Base-by-base conservation (phyloP, 208 protist species). In the Leishmania tarentolae region DNA sequence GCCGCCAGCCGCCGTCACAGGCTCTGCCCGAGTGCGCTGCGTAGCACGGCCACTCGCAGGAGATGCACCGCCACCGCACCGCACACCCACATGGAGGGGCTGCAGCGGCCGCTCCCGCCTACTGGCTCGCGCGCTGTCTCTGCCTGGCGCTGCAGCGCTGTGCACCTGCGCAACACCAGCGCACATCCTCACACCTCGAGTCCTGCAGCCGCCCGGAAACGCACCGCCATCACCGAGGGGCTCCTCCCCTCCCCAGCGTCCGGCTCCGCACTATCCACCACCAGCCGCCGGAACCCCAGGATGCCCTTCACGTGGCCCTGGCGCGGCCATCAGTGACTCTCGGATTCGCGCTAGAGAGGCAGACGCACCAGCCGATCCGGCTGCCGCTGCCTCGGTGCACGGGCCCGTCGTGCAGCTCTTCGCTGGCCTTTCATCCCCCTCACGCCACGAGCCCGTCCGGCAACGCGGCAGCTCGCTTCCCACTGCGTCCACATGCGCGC, bases 201-300 rank as follows among this genome's bases (percentile, higher is more conserved):
- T 42, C 52, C 50, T 44, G 42, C 44, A 19, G 69, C 73, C 21
- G 57, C 24, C 44, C n/a, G 15, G 66, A 24, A 59, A 47, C 0
- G 0, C 56, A 5, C 77, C 79, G 46, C 63, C 74, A 0, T 59
- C 74, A 5, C 63, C 75, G 3, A 57, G 56, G 5, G 13, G 31
- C 61, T 86, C 78, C 66, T 86, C 83, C 7, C 7, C 46, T 44
- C 47, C 66, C 59, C 57, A 86, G 59, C 28, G 80, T 77, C 42
- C 78, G 1, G 24, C 77, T 57, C 75, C 78, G 79, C 24, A 83
- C n/a, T n/a, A n/a, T n/a, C n/a, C n/a, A n/a, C n/a, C 52, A 83
- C 61, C 79, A 84, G 57, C 6, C 84, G 72, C 15, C 57, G 63
- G 76, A 78, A 84, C 65, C 79, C 76, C 47, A 84, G 50, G 37